phyloP scores from a whole-genome alignment of 305 asterid genomes.

The Fraxinus xanthoxyloides region DNA sequence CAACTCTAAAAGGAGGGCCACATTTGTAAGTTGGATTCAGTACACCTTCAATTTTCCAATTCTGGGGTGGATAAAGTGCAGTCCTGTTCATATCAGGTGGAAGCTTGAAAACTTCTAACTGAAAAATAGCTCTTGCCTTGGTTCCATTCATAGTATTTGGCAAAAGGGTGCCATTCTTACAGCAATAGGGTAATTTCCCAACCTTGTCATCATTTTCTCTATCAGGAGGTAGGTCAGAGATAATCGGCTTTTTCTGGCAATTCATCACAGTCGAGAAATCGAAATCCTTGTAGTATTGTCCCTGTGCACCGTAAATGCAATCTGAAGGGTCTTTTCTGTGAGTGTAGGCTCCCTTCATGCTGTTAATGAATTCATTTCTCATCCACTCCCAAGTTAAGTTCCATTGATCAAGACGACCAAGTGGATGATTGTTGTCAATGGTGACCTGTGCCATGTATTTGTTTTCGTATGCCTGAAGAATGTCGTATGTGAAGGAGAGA shows the following conservation, averaged over 20 bases:
- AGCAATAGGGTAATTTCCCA: conserved; percentile 74
- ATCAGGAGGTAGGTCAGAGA: conserved; percentile 68
- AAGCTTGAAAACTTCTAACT: conserved; percentile 69
- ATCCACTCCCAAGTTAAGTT: conserved; percentile 89
- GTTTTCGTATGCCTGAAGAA: conserved; percentile 54
- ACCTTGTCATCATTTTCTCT: conserved; percentile 56
- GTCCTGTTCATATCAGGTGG: conserved; percentile 82
- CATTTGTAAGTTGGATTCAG: conserved; percentile 66
- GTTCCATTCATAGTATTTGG: conserved; percentile 73
- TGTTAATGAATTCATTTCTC: conserved; percentile 66
- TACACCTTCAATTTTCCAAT: conserved; percentile 67
- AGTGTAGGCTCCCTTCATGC: conserved; percentile 73
- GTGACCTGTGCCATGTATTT: conserved; percentile 77
- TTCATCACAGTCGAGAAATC: conserved; percentile 68
- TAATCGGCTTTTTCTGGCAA: conserved; percentile 70
- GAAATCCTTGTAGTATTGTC: conserved; percentile 58
- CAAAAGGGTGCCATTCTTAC: conserved; percentile 61
- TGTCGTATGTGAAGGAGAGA: conserved; percentile 66
- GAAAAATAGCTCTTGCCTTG: conserved; percentile 59
- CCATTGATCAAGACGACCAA: conserved; percentile 92
- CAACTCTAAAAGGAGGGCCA: conserved; percentile 69
- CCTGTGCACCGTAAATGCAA: conserved; percentile 81
- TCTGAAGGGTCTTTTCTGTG: conserved; percentile 60
- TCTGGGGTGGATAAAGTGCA: conserved; percentile 70
- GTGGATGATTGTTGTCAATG: conserved; percentile 70